Conservation (phyloP, 495 filamentous ascomycete genomes). For the Trichoderma gamsii region DNA sequence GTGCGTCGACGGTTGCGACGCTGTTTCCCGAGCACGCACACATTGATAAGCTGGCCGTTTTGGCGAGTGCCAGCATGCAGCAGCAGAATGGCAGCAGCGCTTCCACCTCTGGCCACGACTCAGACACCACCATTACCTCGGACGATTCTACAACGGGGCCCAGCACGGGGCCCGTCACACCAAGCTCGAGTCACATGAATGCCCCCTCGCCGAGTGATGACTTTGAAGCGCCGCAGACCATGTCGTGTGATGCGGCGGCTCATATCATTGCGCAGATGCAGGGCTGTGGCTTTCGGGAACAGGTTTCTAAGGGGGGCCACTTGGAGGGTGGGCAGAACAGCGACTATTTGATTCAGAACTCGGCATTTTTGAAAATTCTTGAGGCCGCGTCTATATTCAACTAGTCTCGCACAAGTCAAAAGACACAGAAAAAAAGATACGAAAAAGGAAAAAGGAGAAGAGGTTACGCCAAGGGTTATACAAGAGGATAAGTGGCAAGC, state of each 20-base stretch:
- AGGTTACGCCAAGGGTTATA: background rate
- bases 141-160: constrained; percentile 4
- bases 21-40: constrained; percentile 9
- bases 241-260: constrained; percentile 15
- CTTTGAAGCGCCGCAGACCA: constrained; percentile 1
- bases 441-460: background rate
- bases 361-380: constrained; percentile 5
- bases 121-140: constrained; percentile 1
- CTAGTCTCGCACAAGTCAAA: background rate
- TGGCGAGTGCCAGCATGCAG: constrained; percentile 12
- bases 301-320: background rate
- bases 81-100: background rate
- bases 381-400: constrained; percentile 13
- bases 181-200: background rate
- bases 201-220: background rate
- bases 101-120: background rate
- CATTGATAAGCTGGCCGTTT: constrained; percentile 1
- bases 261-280: constrained; percentile 16
- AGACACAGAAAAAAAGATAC: background rate
- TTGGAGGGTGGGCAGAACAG: background rate
- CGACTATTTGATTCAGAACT: constrained; percentile 16
- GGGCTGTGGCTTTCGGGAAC: constrained; percentile 2
- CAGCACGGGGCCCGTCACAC: constrained; percentile 7
- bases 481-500: background rate
- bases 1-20: background rate